phyloP scores from a whole-genome alignment of 768 basidiomycete species.

The Gelatoporia subvermispora region DNA sequence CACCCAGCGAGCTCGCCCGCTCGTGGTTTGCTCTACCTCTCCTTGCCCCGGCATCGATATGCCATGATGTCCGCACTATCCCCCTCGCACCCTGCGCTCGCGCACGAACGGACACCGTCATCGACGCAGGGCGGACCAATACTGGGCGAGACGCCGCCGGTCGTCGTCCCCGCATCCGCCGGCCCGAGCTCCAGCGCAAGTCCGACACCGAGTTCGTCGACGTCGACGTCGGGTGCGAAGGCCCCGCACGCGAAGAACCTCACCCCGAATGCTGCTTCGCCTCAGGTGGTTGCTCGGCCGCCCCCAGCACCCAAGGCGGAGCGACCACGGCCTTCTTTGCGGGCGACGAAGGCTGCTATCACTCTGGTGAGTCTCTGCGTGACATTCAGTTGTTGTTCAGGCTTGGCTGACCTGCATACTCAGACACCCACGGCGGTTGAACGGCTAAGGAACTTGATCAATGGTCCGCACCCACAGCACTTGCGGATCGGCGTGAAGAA shows the following conservation, averaged over 20 bases:
- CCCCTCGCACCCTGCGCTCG: slow-evolving; percentile 26
- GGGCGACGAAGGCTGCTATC: slow-evolving; percentile 73
- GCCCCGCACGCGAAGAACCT: slow-evolving; percentile 27
- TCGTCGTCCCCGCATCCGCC: slow-evolving; percentile 38
- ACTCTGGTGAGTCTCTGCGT: slow-evolving; percentile 46
- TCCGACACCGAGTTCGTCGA: too few species aligned
- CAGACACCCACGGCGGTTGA: slow-evolving; percentile 79
- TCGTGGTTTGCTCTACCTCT: slow-evolving; percentile 21
- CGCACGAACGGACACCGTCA: slow-evolving; percentile 12
- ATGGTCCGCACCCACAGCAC: slow-evolving; percentile 83
- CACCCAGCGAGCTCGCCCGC: too few species aligned
- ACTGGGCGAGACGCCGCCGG: slow-evolving; percentile 45
- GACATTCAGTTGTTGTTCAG: neutral
- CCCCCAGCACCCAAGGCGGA: slow-evolving; percentile 63
- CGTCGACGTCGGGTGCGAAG: too few species aligned
- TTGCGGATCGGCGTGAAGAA: slow-evolving; percentile 95
- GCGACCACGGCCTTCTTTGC: slow-evolving; percentile 59
- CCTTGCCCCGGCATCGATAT: slow-evolving; percentile 41
- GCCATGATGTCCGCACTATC: slow-evolving; percentile 68
- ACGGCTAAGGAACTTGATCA: slow-evolving; percentile 67
- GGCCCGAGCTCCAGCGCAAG: too few species aligned
- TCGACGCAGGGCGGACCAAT: slow-evolving; percentile 5
- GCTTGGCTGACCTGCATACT: neutral
- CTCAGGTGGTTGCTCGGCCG: slow-evolving; percentile 68
- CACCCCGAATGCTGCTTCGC: slow-evolving; percentile 58